Evolutionary conservation across 768 basidiomycete genomes (phyloP), one percentile per base, ranked within the genome.

Genomic region (Pleurotus cornucopiae): DNA sequence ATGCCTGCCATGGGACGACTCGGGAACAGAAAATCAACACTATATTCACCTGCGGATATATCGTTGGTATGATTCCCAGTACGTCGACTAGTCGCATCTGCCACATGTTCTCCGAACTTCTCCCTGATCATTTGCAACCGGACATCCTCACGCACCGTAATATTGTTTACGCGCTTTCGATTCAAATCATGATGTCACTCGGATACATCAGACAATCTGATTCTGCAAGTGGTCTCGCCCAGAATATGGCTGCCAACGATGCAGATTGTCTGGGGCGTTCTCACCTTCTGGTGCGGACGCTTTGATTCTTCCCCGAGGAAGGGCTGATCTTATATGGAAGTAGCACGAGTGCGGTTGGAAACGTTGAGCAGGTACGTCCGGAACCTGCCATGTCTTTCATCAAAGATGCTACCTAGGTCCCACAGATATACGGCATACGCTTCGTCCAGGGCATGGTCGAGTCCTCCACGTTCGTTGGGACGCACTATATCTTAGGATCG

Each of bases 371-470:
- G 73, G 85, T 81, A 58, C 21, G 16, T 43, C 52, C 7, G 30
- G 9, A 11, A 34, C 30, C 30, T 9, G 30, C 30, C 30, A 11
- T 9, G 30, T 11, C 11, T 34, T 34, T 34, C 30, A 34, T 34
- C 30, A 11, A 34, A 34, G 30, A 34, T 34, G 30, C 30, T 34
- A 34, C 7, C 30, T 11, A 34, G 11, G 30, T 34, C 30, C 54
- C 52, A 52, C 38, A 86, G 84, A 70, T 89, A 49, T 86, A 84
- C 66, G 84, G 74, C 25, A 85, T 89, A 58, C 78, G 86, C 6
- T 89, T 90, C 64, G 78, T 89, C 54, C 86, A 88, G 67, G 89
- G 85, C 20, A 73, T 88, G 56, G 80, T 83, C 5, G 88, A 90
- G 67, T 80, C 86, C 0, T 88, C 86, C 6, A 90, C 87, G 1